phyloP scores from a whole-genome alignment of 2,329 filamentous ascomycete species.

The Elsinoe necatrix region DNA sequence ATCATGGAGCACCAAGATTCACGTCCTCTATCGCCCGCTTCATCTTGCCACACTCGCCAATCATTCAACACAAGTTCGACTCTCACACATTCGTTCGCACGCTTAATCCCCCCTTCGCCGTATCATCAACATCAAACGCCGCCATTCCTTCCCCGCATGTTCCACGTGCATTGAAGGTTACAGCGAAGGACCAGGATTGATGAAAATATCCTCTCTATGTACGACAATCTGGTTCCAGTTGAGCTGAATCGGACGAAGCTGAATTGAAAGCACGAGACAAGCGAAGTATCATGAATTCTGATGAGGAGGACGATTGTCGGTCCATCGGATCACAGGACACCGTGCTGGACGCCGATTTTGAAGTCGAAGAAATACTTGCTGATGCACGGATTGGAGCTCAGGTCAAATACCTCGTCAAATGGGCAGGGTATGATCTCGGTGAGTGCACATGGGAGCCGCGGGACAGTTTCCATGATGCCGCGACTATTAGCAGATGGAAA shows the following conservation, averaged over 20 bases:
- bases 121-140: not conserved
- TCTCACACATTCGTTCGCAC: not conserved
- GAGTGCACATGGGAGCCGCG: conserved; percentile 27
- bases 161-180: not conserved
- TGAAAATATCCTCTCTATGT: not conserved
- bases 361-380: conserved; percentile 27
- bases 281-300: not conserved
- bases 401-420: conserved; percentile 26
- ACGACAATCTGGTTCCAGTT: no score
- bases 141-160: not conserved
- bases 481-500: conserved; percentile 20
- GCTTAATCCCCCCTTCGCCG: no score
- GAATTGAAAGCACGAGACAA: not conserved
- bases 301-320: conserved; percentile 13
- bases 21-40: no score
- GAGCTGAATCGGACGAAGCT: no score
- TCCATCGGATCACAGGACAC: conserved; percentile 21
- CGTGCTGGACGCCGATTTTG: conserved; percentile 22
- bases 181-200: not conserved
- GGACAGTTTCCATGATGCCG: not conserved
- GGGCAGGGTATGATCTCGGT: conserved; percentile 25
- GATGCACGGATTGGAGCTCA: conserved; percentile 18
- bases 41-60: no score
- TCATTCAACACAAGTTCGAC: no score
- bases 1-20: not conserved